A percentile compares a stretch with the other conserved stretches of the same genome.
Evolutionary conservation across 352 stramenopile genomes (phyloP).

Genomic region (Stramenopiles sp.): DNA sequence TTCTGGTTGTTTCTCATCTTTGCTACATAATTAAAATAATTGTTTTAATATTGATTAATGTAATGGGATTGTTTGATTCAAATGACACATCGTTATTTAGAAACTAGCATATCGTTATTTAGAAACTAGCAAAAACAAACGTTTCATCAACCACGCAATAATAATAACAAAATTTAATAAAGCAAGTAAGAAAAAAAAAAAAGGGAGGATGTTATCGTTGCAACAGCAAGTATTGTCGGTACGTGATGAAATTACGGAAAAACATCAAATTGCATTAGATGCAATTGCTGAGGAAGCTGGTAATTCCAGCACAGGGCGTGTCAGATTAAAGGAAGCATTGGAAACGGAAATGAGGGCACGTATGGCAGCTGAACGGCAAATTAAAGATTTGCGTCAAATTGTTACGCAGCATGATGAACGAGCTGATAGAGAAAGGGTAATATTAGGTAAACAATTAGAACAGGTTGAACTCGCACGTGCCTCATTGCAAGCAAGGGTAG

Average conservation of each 20-base stretch:
- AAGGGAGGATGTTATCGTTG: slow-evolving; percentile 1
- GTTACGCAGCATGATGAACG: not conserved
- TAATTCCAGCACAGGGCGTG: slow-evolving; percentile 1
- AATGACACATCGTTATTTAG: no score
- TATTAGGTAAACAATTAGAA: not conserved
- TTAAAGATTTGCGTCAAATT: not conserved
- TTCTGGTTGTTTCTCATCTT: no score
- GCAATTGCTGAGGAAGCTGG: not conserved
- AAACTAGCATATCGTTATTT: no score
- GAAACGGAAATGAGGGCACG: not conserved
- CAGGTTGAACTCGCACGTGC: not conserved
- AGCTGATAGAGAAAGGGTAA: not conserved
- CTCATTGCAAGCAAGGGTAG: not conserved
- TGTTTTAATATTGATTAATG: no score
- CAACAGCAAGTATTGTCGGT: not conserved
- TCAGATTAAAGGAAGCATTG: not conserved
- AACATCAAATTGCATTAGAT: not conserved
- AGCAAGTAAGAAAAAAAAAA: no score
- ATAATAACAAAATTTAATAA: no score
- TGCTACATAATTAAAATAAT: no score
- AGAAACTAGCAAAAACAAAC: no score
- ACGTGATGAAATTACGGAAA: not conserved
- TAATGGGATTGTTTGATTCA: no score
- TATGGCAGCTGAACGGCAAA: not conserved
- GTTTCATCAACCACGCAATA: no score